Evolutionary conservation across 805 yeast genomes (phyloP), one percentile per base, ranked within the genome.

Genomic region (Kodamaea kaohsiungensis): DNA sequence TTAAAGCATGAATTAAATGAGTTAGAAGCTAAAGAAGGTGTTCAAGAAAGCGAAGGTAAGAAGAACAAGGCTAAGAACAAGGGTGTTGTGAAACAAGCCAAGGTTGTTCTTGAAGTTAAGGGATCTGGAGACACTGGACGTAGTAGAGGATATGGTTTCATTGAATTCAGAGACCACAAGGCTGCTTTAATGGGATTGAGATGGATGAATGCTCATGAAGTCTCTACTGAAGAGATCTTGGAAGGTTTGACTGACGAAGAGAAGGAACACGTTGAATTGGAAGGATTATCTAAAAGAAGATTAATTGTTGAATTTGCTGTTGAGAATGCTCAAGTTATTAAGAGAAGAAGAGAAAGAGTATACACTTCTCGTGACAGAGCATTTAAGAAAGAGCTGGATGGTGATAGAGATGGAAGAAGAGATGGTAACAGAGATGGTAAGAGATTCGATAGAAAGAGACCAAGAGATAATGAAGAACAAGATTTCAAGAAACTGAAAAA

Each of bases 151-250:
- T 95, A 93, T 65, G 99, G 99, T 59, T 93, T 95, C 79, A 72
- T 95, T 46, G 98, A 95, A 72, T 91, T 80, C 70, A 85, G 91
- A 71, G 96, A 92, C 70, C 99, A 95, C 70, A 88, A 88, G 70
- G 69, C 87, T 58, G 98, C 99, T 0, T 79, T 95, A 60, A 92
- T 91, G 98, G 98, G 96, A 1, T 81, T 95, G 53, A 85, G 99
- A 77, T 95, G 97, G 97, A 79, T 95, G 69, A 95, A 95, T 69
- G 97, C 96, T 7, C 97, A 93, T 67, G 87, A 83, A 65, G 96
- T 95, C 6, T 74, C 89, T 0, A 70, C 70, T 35, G 83, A 79
- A 8, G 98, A 92, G 69, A 81, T 91, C 42, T 55, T 80, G 17
- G 89, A 81, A 59, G 92, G 93, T n/a, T 67, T 88, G 54, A 73